Conservation (phyloP, 1,139 yeast genomes). For the Meyerozyma smithsonii region DNA sequence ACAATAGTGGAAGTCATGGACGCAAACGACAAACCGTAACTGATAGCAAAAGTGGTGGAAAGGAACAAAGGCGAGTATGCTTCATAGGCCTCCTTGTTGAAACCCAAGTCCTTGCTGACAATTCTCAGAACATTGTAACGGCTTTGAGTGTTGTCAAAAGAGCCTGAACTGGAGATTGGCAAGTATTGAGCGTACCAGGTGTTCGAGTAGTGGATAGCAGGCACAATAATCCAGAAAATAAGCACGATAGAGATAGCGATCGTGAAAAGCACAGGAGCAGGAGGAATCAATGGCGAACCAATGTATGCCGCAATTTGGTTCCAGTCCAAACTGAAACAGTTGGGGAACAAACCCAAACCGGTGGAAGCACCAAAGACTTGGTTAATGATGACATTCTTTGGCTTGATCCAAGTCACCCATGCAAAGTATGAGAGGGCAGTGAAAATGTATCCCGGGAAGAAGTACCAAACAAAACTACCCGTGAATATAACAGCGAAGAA, state of each 20-base stretch:
- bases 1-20: slow-evolving; percentile 53
- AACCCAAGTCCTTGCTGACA: slow-evolving; percentile 34
- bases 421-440: slow-evolving; percentile 19
- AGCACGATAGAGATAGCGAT: slow-evolving; percentile 28
- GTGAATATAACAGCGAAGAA: slow-evolving; percentile 27
- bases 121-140: slow-evolving; percentile 37
- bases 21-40: slow-evolving; percentile 64
- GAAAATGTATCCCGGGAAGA: slow-evolving; percentile 38
- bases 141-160: slow-evolving; percentile 34
- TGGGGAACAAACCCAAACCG: slow-evolving; percentile 62
- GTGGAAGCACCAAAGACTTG: slow-evolving; percentile 57
- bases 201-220: slow-evolving; percentile 39
- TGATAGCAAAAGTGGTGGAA: slow-evolving; percentile 57
- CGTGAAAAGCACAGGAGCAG: slow-evolving; percentile 53
- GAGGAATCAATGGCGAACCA: slow-evolving; percentile 66
- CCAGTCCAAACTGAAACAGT: slow-evolving; percentile 33
- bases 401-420: slow-evolving; percentile 29
- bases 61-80: slow-evolving; percentile 60
- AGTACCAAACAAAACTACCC: slow-evolving; percentile 32
- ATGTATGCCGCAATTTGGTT: slow-evolving; percentile 49
- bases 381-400: slow-evolving; percentile 45
- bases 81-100: slow-evolving; percentile 44
- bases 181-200: slow-evolving; percentile 41
- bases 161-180: slow-evolving; percentile 37
- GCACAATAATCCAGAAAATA: slow-evolving; percentile 39